Percentiles rank a stretch among this genome's conserved stretches.
These are phyloP conservation scores for Mycosphaerella sp. DNA, from an alignment of 2,329 filamentous ascomycete genomes.

Conservation along the genomic window DNA sequence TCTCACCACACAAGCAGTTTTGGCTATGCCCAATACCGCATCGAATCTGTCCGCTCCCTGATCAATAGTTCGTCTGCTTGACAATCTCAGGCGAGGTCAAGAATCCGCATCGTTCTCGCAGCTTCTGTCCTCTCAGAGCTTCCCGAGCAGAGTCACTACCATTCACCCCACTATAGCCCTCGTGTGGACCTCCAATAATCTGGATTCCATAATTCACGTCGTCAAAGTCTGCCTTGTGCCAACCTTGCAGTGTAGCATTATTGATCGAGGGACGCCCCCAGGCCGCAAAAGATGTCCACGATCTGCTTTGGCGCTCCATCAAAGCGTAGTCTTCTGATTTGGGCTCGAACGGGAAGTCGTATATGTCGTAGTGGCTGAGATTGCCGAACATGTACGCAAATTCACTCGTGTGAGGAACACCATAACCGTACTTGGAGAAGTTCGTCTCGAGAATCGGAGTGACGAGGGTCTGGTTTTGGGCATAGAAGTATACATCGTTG, in stretches of 20 bases:
- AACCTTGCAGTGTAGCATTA: slow-evolving; percentile 40
- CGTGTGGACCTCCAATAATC: slow-evolving; percentile 42
- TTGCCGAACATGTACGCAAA: slow-evolving; percentile 48
- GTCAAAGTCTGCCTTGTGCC: slow-evolving; percentile 36
- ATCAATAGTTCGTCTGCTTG: slow-evolving; percentile 26
- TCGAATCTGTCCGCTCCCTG: no score
- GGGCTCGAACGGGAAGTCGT: slow-evolving; percentile 32
- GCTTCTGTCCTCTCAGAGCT: slow-evolving; percentile 35
- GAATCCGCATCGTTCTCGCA: slow-evolving; percentile 46
- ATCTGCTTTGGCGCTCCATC: slow-evolving; percentile 38
- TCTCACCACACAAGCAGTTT: no score
- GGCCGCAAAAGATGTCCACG: slow-evolving; percentile 46
- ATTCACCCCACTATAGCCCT: slow-evolving; percentile 40
- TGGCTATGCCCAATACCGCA: no score
- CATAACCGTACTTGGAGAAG: slow-evolving; percentile 37
- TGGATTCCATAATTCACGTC: slow-evolving; percentile 34
- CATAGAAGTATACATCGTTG: slow-evolving; percentile 45
- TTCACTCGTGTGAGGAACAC: slow-evolving; percentile 49
- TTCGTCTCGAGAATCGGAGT: slow-evolving; percentile 38
- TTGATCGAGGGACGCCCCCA: slow-evolving; percentile 35
- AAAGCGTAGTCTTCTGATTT: slow-evolving; percentile 40
- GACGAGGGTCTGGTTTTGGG: slow-evolving; percentile 52
- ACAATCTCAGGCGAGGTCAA: slow-evolving; percentile 45
- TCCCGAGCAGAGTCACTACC: slow-evolving; percentile 29
- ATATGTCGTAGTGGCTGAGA: slow-evolving; percentile 39